Base-by-base conservation (phyloP, 345 rosid species). In the Balakata baccata region DNA sequence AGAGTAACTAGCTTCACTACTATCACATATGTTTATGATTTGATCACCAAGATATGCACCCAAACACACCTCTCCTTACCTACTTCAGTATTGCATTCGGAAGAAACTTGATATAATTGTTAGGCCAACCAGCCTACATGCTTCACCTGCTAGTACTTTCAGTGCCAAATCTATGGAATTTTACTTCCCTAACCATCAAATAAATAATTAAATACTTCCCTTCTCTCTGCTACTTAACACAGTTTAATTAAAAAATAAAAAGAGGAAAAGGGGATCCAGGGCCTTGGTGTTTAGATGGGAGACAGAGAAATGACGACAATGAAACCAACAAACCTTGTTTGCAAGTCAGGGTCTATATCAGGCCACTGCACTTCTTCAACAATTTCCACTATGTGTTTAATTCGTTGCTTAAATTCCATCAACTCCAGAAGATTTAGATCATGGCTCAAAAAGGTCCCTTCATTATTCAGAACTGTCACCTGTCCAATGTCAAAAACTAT, bases 391-490 rank as follows among this genome's bases (percentile, higher is more conserved):
- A 92, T 79, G 72, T 94, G 88, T 75, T 95, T 88, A 76, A 88
- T 84, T 82, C 94, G 86, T 72, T 88, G 89, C 82, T 87, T 95
- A 62, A 85, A 88, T 84, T 95, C 99, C 82, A 95, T 85, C 4
- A 90, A 86, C 85, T 95, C 99, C 72, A 95, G 86, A 80, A 92
- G 98, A 70, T 75, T 78, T 63, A 95, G 75, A 86, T 95, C 99
- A 74, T 91, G 91, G 65, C 98, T 86, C 80, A 92, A 59, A 85
- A 95, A 87, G 70, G 87, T 78, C 79, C 76, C 85, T 78, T 80
- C 88, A 82, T 86, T 88, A 67, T 78, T 72, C 64, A 87, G 89
- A 76, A 82, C 82, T 18, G 83, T 86, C 78, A 89, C 93, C 98
- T 95, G 76, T 72, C 80, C 73, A 73, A 64, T 20, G 59, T 29